phyloP scores from a whole-genome alignment of 129 eudicot species.

The Artemisia argyi region DNA sequence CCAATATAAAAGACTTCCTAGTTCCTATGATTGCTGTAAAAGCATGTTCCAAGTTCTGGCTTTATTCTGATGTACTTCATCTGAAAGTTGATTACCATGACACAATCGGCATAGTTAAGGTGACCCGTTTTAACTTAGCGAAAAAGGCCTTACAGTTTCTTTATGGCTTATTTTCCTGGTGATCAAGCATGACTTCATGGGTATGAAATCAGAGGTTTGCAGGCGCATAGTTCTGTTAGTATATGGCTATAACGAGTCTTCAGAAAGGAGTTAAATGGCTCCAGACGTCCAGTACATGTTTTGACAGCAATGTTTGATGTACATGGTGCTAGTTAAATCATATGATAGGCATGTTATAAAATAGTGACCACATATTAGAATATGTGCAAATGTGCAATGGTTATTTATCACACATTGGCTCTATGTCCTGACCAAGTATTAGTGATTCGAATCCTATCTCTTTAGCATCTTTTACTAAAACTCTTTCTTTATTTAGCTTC shows the following conservation, averaged over 20 bases:
- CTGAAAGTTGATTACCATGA: background rate
- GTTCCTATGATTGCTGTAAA: too few relatives aligned
- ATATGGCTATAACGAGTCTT: too few relatives aligned
- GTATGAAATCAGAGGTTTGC: background rate
- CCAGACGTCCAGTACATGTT: background rate
- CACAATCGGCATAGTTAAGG: background rate
- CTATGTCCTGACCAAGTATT: constrained; percentile 3
- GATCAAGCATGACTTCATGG: background rate
- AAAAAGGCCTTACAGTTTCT: background rate
- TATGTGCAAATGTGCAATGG: background rate
- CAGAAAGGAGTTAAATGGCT: background rate
- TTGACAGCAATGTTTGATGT: background rate
- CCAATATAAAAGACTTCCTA: too few relatives aligned
- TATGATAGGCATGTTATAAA: too few relatives aligned
- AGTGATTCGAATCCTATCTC: too few relatives aligned
- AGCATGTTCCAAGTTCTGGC: background rate
- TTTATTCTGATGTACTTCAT: background rate
- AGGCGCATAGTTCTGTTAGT: background rate
- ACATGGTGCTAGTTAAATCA: background rate
- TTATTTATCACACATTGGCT: background rate
- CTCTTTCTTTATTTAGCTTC: too few relatives aligned
- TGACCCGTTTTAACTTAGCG: background rate
- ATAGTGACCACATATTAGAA: too few relatives aligned
- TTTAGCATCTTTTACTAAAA: too few relatives aligned
- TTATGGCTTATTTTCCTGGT: background rate